phyloP scores from a whole-genome alignment of 179 eudicot species.

The Monotropa hypopitys region DNA sequence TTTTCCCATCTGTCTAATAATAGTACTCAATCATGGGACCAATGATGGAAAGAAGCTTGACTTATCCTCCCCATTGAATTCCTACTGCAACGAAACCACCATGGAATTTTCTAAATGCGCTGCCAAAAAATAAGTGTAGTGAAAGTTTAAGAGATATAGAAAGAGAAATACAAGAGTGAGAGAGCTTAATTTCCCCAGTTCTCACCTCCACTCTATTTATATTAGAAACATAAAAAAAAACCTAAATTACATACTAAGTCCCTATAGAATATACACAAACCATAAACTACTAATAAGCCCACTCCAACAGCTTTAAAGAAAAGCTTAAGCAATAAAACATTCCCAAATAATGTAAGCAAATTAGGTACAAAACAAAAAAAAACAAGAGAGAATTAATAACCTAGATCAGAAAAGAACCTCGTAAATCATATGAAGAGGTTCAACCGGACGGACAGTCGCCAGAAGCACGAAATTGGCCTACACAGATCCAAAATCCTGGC shows the following conservation, averaged over 20 bases:
- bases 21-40: not conserved
- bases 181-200: too few species aligned
- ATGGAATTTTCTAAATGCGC: not conserved
- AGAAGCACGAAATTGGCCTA: conserved; percentile 25
- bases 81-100: too few species aligned
- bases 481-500: conserved; percentile 22
- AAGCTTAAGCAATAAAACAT: not conserved
- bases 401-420: conserved; percentile 16
- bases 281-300: too few species aligned
- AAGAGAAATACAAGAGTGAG: too few species aligned
- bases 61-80: not conserved
- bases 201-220: too few species aligned
- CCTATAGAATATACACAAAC: too few species aligned
- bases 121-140: not conserved
- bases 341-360: not conserved
- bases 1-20: too few species aligned
- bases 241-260: too few species aligned
- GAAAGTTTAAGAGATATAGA: too few species aligned
- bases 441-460: conserved; percentile 45
- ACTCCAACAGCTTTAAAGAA: too few species aligned
- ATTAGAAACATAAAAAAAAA: too few species aligned
- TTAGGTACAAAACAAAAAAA: conserved; percentile 8
- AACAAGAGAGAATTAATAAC: not conserved
- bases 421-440: conserved; percentile 20
- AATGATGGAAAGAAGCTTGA: not conserved